A percentile compares a stretch with the other conserved stretches of the same genome.
Conservation (phyloP, 441 rosid genomes). For the Brassica hybrid region DNA sequence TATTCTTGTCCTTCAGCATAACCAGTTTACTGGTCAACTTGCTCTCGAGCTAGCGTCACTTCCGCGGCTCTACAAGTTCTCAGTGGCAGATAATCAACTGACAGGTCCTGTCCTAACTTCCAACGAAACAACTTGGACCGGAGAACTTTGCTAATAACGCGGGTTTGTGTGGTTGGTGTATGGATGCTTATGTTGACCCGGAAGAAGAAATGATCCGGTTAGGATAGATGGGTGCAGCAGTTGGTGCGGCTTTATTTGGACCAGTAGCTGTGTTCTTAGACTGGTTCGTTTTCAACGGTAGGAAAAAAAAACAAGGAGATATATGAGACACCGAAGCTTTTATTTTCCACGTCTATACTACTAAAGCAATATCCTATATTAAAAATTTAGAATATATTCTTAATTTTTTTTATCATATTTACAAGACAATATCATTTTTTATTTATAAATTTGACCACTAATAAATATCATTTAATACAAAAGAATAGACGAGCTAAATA, state of each 20-base stretch:
- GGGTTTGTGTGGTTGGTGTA: slow-evolving; percentile 40
- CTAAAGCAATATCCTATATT: too few species aligned
- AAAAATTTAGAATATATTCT: too few species aligned
- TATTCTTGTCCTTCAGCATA: slow-evolving; percentile 39
- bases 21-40: slow-evolving; percentile 9
- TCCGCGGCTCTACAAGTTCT: slow-evolving; percentile 31
- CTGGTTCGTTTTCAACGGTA: slow-evolving; percentile 4
- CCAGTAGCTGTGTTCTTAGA: slow-evolving; percentile 17
- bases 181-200: slow-evolving; percentile 20
- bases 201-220: not conserved
- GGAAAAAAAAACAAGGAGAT: not conserved
- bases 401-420: too few species aligned
- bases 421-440: too few species aligned
- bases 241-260: slow-evolving; percentile 26
- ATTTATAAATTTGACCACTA: too few species aligned
- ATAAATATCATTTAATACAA: too few species aligned
- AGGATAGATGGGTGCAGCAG: slow-evolving; percentile 21
- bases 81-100: slow-evolving; percentile 47
- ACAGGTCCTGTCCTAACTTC: slow-evolving; percentile 47
- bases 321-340: not conserved
- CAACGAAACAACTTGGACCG: not conserved
- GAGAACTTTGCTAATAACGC: slow-evolving; percentile 30
- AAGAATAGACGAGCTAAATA: too few species aligned
- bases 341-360: too few species aligned
- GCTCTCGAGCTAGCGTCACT: slow-evolving; percentile 16